phyloP scores from a whole-genome alignment of 495 filamentous ascomycete genomes.

The Hyaloscypha finlandica region DNA sequence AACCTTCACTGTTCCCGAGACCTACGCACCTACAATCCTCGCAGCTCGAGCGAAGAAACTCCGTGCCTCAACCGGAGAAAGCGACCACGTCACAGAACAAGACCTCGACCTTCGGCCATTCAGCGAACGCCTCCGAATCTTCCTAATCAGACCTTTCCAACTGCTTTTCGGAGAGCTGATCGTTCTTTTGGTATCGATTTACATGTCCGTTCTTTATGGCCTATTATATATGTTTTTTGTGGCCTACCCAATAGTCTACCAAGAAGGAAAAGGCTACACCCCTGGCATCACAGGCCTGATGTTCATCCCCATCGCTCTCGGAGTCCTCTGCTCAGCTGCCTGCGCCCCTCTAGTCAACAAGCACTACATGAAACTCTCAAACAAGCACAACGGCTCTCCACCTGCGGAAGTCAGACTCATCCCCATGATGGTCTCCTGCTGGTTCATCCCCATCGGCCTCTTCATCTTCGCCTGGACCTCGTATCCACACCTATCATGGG shows the following conservation, averaged over 20 bases:
- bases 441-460: conserved; percentile 49
- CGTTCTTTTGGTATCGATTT: conserved; percentile 71
- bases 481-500: conserved; percentile 65
- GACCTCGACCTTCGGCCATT: conserved; percentile 71
- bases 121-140: conserved; percentile 61
- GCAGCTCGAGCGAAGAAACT: conserved; percentile 65
- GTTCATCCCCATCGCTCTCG: conserved; percentile 76
- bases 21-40: conserved; percentile 73
- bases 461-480: conserved; percentile 89
- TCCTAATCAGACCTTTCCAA: conserved; percentile 76
- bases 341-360: conserved; percentile 75
- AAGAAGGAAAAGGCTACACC: conserved; percentile 71
- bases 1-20: conserved; percentile 80
- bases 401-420: conserved; percentile 76
- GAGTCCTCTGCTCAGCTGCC: conserved; percentile 62
- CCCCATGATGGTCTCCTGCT: conserved; percentile 85
- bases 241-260: conserved; percentile 77
- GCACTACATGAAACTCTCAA: conserved; percentile 65
- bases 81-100: conserved; percentile 66
- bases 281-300: conserved; percentile 73
- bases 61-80: conserved; percentile 64
- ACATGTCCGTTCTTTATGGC: conserved; percentile 55
- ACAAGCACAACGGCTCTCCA: conserved; percentile 64
- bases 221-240: conserved; percentile 69
- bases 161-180: conserved; percentile 79